Evolutionary conservation across 768 basidiomycete species (phyloP).

Genomic region (Rhodocollybia butyracea): DNA sequence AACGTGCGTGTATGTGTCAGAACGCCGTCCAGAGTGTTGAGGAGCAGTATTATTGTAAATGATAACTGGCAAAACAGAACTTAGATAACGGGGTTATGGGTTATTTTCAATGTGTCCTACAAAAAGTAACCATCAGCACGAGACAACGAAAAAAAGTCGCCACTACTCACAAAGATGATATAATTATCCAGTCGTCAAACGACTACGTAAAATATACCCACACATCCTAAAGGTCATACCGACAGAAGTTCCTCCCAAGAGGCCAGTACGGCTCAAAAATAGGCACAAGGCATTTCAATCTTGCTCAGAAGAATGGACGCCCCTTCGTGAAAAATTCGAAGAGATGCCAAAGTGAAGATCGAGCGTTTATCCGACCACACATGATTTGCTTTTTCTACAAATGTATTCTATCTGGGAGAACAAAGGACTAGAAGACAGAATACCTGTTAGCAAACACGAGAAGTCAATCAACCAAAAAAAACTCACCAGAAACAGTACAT

Average conservation of each 20-base stretch:
- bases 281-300: slow-evolving; percentile 36
- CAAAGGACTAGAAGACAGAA: slow-evolving; percentile 38
- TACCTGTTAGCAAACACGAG: not conserved
- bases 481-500: slow-evolving; percentile 21
- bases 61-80: not conserved
- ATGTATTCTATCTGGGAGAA: too few species aligned
- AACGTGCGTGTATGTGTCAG: slow-evolving; percentile 66
- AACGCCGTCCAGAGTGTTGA: slow-evolving; percentile 95
- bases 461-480: not conserved
- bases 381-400: too few species aligned
- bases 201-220: not conserved
- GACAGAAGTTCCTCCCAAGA: slow-evolving; percentile 8
- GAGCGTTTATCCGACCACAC: not conserved
- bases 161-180: not conserved
- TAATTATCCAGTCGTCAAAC: not conserved
- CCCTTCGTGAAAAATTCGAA: slow-evolving; percentile 58
- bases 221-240: slow-evolving; percentile 20
- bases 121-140: not conserved
- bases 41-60: slow-evolving; percentile 49
- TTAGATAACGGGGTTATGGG: not conserved
- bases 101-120: not conserved
- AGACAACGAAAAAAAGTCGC: not conserved
- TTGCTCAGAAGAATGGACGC: slow-evolving; percentile 88
- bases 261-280: slow-evolving; percentile 39
- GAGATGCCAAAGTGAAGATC: slow-evolving; percentile 81